Conservation (phyloP, 345 rosid genomes). For the Psidium guajava region DNA sequence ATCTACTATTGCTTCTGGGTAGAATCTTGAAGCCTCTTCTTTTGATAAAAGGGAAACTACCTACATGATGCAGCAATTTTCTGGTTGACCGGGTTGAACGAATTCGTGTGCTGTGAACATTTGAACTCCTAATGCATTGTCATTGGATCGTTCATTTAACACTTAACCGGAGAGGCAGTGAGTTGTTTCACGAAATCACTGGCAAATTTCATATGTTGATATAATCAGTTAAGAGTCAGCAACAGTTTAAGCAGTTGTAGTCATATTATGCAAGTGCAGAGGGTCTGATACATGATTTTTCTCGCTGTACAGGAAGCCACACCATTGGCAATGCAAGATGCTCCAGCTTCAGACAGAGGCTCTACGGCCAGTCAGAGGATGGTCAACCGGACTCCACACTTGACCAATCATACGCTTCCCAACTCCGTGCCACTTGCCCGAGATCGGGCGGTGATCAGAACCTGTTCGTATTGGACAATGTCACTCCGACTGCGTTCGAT, state of each 20-base stretch:
- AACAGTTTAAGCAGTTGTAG: not conserved
- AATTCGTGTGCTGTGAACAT: not conserved
- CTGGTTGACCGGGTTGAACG: not conserved
- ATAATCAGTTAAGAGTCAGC: no score
- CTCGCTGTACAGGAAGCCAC: slow-evolving; percentile 51
- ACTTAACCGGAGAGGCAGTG: not conserved
- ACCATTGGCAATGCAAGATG: slow-evolving; percentile 78
- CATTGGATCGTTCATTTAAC: not conserved
- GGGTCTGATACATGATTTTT: not conserved
- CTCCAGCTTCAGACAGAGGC: slow-evolving; percentile 84
- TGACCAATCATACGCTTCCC: slow-evolving; percentile 47
- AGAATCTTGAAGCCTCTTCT: not conserved
- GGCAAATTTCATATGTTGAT: not conserved
- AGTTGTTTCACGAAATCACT: not conserved
- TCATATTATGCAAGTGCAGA: not conserved
- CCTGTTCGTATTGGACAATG: slow-evolving; percentile 47
- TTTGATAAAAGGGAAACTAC: not conserved
- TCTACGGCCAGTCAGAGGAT: slow-evolving; percentile 63
- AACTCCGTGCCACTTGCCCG: slow-evolving; percentile 39
- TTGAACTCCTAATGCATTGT: not conserved
- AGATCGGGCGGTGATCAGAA: slow-evolving; percentile 47
- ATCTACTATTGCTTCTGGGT: not conserved
- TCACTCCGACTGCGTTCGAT: slow-evolving; percentile 47
- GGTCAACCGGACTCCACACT: slow-evolving; percentile 56
- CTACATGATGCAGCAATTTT: not conserved